Evolutionary conservation across 345 rosid species (phyloP), one percentile per base, ranked within the genome.

Genomic region (Carallia pectinifolia): DNA sequence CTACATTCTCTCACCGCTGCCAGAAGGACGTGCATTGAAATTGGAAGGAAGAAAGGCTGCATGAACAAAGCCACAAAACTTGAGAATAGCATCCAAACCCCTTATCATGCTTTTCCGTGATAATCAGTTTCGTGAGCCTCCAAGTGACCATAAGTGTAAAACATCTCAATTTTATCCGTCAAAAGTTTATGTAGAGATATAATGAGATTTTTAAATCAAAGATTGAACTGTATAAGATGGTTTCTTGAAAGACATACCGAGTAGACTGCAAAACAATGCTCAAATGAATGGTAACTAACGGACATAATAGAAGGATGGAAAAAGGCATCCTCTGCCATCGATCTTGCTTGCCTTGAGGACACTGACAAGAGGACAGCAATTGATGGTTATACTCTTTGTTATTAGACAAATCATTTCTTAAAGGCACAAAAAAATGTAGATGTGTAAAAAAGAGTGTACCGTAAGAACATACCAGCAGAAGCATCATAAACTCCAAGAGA

Each of bases 11-110:
- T 84, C 44, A 89, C 23, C n/a, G 91, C 94, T 0, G 98, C 97
- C 40, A 90, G 85, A 56, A 90, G 36, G 38, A 90, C 84, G 53
- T 90, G 98, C 82, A 87, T 84, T 0, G 81, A 71, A 37, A 92
- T 96, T 0, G 99, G 99, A 67, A 95, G 80, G 74, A 95, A 90
- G 86, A 95, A 92, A 0, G 98, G 98, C 98, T 95, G 91, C 60
- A 56, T 6, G 6, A 56, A 10, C 12, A 8, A 27, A 27, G 29
- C 31, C 31, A 8, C 4, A 56, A 56, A 56, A 56, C 60, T 8
- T 30, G 16, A 44, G 50, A 44, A 44, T 15, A 44, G 50, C 50
- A 44, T 16, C 5, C 50, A 13, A 0, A 44, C 50, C 5, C 16
- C 16, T 10, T 0, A 4, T 44, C 50, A 44, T 44, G 50, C 60